Conservation (phyloP, 2,329 filamentous ascomycete genomes). For the Aspergillus melleus region DNA sequence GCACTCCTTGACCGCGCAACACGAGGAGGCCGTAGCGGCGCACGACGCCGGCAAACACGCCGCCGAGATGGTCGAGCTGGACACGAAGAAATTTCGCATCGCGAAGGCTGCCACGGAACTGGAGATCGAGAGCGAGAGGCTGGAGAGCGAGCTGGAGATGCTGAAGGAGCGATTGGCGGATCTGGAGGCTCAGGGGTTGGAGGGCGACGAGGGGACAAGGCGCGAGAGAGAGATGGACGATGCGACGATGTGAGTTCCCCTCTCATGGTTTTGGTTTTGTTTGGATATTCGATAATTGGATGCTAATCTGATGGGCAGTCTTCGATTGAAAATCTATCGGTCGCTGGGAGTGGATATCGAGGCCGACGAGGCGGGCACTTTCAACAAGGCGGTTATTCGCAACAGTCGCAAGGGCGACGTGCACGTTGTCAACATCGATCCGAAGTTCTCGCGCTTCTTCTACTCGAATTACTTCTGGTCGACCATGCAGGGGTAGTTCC, state of each 20-base stretch:
- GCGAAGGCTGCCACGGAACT: constrained; percentile 89
- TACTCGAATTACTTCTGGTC: constrained; percentile 98
- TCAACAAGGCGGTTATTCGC: constrained; percentile 79
- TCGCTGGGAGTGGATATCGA: constrained; percentile 89
- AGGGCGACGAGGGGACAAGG: constrained; percentile 61
- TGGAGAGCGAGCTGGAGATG: constrained; percentile 74
- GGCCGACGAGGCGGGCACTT: constrained; percentile 76
- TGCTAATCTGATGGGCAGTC: constrained; percentile 38
- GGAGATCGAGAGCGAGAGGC: constrained; percentile 92
- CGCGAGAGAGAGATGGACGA: constrained; percentile 54
- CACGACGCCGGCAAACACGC: constrained; percentile 82
- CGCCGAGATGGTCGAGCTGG: constrained; percentile 77
- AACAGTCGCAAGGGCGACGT: constrained; percentile 88
- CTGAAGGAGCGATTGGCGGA: constrained; percentile 74
- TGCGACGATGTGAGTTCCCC: constrained; percentile 43
- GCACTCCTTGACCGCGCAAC: constrained; percentile 70
- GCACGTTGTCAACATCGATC: constrained; percentile 90
- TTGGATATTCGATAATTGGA: not conserved
- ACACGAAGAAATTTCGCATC: constrained; percentile 90
- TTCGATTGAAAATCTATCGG: constrained; percentile 88
- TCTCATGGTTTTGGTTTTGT: not conserved
- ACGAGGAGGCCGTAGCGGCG: constrained; percentile 70
- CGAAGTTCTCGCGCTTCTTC: constrained; percentile 86
- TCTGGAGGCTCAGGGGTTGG: constrained; percentile 81
- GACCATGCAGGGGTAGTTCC: constrained; percentile 61